These are phyloP conservation scores for Juncus effusus DNA, from an alignment of 176 grass and related monocot species.

Conservation along the genomic window DNA sequence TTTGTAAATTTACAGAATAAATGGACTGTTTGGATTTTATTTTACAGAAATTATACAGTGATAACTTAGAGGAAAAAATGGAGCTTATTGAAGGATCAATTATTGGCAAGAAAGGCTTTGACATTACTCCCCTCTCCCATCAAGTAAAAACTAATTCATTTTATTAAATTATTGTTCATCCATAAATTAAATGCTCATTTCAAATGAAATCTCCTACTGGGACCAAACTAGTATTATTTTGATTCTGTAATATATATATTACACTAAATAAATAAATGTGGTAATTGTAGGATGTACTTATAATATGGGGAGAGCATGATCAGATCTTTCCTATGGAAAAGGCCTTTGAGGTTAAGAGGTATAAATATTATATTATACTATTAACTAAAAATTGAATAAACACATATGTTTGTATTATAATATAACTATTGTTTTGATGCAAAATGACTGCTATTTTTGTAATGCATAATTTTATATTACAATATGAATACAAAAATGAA, in stretches of 20 bases:
- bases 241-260: too few species aligned
- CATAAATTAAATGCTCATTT: not conserved
- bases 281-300: constrained; percentile 44
- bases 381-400: too few species aligned
- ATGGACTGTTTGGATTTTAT: not conserved
- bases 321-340: constrained; percentile 66
- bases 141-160: too few species aligned
- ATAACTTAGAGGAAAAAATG: constrained; percentile 52
- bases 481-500: too few species aligned
- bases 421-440: too few species aligned
- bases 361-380: not conserved
- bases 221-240: too few species aligned
- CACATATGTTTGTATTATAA: too few species aligned
- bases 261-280: not conserved
- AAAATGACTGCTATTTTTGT: too few species aligned
- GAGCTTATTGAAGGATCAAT: constrained; percentile 72
- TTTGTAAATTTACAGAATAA: not conserved
- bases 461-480: not conserved
- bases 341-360: constrained; percentile 55
- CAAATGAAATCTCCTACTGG: too few species aligned
- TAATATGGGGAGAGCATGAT: constrained; percentile 69
- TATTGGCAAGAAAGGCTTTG: constrained; percentile 56
- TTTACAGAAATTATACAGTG: constrained; percentile 61
- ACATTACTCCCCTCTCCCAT: constrained; percentile 53
- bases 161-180: too few species aligned